Evolutionary conservation across 352 stramenopile species (phyloP).

Genomic region (Pythium aristosporum): DNA sequence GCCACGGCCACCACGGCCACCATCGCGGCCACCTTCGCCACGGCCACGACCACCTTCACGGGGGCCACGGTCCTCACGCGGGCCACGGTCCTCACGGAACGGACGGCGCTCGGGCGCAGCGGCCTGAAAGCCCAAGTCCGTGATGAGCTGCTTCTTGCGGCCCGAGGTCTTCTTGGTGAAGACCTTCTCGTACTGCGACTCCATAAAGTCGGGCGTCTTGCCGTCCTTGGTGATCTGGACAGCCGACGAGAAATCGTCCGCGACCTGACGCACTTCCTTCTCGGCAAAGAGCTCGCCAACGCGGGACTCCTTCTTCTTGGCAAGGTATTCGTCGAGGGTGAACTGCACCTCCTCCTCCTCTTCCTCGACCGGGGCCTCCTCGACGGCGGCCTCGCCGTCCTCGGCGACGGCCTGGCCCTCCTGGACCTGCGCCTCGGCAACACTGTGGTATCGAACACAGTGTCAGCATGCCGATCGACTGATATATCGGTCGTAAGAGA

Average conservation of each 20-base stretch:
- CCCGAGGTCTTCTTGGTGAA: constrained; percentile 95
- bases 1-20: constrained; percentile 36
- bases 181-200: constrained; percentile 90
- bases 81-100: constrained; percentile 49
- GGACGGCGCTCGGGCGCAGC: constrained; percentile 62
- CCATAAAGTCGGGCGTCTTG: constrained; percentile 88
- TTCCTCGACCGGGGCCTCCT: constrained; percentile 56
- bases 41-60: constrained; percentile 31
- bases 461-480: not conserved
- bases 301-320: constrained; percentile 77
- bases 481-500: constrained; percentile 21
- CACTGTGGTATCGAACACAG: constrained; percentile 15
- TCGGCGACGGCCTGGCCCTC: constrained; percentile 33
- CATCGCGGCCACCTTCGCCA: constrained; percentile 22
- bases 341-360: constrained; percentile 77
- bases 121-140: constrained; percentile 82
- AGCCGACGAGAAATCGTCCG: constrained; percentile 86
- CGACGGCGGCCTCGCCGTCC: constrained; percentile 40
- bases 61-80: not conserved
- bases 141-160: constrained; percentile 92
- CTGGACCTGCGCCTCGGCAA: constrained; percentile 37
- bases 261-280: constrained; percentile 81
- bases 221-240: constrained; percentile 81
- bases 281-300: constrained; percentile 80
- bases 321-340: constrained; percentile 79